These are phyloP conservation scores for Vitis hybrid DNA, from an alignment of 177 flowering plant species.

Conservation along the genomic window DNA sequence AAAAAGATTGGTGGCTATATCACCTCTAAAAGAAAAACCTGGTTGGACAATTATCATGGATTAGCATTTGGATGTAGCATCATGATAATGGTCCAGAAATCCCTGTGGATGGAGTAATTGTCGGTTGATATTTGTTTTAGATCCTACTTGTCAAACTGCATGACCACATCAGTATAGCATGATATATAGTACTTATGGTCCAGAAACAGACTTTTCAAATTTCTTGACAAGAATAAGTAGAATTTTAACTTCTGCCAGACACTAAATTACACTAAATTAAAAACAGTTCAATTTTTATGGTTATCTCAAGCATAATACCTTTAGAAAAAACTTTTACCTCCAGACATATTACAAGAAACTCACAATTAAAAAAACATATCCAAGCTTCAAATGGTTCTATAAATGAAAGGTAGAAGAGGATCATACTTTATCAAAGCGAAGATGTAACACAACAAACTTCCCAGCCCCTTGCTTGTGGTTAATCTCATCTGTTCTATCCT, in stretches of 20 bases:
- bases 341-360: no score
- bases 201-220: no score
- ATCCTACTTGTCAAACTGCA: no score
- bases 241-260: background rate
- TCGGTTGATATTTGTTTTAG: no score
- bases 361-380: background rate
- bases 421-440: constrained; percentile 95
- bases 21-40: background rate
- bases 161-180: no score
- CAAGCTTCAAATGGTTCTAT: background rate
- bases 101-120: no score
- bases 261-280: background rate
- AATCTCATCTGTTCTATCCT: constrained; percentile 25
- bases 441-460: constrained; percentile 88
- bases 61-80: background rate
- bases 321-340: no score
- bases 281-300: background rate
- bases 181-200: no score
- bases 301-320: background rate
- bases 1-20: background rate
- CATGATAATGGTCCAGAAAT: no score
- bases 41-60: background rate
- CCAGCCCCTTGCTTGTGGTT: constrained; percentile 30
- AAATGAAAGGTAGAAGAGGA: background rate
- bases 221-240: no score